Conservation (phyloP, 2,329 filamentous ascomycete genomes). For the Zelopaecilomyces penicillatus region DNA sequence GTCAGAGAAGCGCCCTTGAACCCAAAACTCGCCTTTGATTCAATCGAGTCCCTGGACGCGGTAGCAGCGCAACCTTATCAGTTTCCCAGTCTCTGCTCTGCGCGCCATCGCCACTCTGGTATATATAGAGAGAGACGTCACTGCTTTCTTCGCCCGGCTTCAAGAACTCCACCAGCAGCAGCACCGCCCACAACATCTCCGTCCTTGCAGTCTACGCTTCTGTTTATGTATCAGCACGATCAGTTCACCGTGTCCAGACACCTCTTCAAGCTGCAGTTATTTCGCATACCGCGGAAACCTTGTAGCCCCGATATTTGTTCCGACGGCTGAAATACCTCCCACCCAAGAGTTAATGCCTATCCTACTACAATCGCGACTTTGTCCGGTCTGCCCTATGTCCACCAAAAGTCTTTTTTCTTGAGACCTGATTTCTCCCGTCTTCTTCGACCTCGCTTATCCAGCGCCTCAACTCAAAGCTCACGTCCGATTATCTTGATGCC, state of each 20-base stretch:
- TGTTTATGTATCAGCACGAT: slow-evolving; percentile 99
- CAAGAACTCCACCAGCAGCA: background rate
- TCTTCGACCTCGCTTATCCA: slow-evolving; percentile 1
- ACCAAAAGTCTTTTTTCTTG: slow-evolving; percentile 42
- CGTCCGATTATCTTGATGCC: slow-evolving; percentile 31
- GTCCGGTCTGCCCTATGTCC: slow-evolving; percentile 48
- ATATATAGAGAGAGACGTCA: too few species aligned
- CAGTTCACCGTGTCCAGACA: slow-evolving; percentile 83
- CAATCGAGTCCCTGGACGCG: too few species aligned
- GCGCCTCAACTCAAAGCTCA: slow-evolving; percentile 19
- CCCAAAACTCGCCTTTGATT: too few species aligned
- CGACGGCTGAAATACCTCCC: slow-evolving; percentile 67
- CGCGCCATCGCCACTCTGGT: too few species aligned
- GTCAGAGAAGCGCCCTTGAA: slow-evolving; percentile 1
- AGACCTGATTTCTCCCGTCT: slow-evolving; percentile 33
- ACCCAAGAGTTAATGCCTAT: slow-evolving; percentile 49
- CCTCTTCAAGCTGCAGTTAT: slow-evolving; percentile 93
- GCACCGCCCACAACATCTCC: slow-evolving; percentile 19
- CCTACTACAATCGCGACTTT: slow-evolving; percentile 39
- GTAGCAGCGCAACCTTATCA: too few species aligned
- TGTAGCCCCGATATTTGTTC: slow-evolving; percentile 83
- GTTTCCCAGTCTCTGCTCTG: too few species aligned
- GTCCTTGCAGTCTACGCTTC: slow-evolving; percentile 26
- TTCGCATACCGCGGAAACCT: slow-evolving; percentile 92
- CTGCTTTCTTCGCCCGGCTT: too few species aligned